Evolutionary conservation across 2,329 filamentous ascomycete species (phyloP).

Genomic region (Colletotrichum paranaense): DNA sequence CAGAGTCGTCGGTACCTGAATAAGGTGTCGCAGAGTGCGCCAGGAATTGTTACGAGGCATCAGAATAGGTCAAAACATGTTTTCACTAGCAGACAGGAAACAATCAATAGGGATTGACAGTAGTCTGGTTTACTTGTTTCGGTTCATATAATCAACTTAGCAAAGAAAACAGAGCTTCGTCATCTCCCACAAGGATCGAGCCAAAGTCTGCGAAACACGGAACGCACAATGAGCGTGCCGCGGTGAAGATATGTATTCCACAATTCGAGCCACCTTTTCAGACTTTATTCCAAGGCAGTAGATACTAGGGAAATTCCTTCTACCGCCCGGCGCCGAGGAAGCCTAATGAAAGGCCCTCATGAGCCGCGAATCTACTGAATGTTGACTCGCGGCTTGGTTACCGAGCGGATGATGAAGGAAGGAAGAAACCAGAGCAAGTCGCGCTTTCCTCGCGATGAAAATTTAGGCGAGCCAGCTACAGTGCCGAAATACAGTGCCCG

Average conservation of each 20-base stretch:
- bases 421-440: conserved; percentile 42
- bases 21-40: too few relatives aligned
- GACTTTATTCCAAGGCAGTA: conserved; percentile 83
- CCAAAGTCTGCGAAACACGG: background rate
- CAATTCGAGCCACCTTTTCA: conserved; percentile 89
- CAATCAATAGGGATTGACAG: background rate
- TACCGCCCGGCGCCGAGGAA: conserved; percentile 68
- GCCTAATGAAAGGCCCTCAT: conserved; percentile 65
- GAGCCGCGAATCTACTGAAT: conserved; percentile 42
- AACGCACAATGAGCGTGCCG: background rate
- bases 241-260: conserved; percentile 68
- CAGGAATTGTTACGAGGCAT: background rate
- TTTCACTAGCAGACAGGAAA: background rate
- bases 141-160: background rate
- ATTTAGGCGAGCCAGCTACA: conserved; percentile 34
- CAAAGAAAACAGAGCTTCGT: background rate
- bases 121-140: background rate
- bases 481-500: conserved; percentile 23
- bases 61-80: background rate
- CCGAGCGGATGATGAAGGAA: conserved; percentile 53
- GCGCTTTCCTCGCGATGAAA: conserved; percentile 2
- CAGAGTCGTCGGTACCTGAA: background rate
- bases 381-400: conserved; percentile 42
- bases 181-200: too few relatives aligned
- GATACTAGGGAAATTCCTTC: conserved; percentile 80